phyloP scores from a whole-genome alignment of 2,329 filamentous ascomycete genomes.

The Pyricularia pennisetigena region DNA sequence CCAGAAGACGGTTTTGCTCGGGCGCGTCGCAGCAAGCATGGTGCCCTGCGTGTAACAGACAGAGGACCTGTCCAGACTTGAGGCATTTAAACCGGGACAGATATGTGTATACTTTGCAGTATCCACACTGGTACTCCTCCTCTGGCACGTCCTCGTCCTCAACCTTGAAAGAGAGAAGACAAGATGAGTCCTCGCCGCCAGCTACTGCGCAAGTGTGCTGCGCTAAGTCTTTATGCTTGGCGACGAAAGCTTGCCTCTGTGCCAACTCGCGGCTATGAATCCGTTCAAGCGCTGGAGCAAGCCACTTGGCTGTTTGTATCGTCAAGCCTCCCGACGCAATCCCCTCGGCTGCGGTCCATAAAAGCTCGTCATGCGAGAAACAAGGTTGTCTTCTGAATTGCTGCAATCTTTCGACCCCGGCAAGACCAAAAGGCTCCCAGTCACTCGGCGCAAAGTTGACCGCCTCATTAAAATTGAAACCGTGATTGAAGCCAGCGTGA shows the following conservation, averaged over 20 bases:
- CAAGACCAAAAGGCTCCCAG: constrained; percentile 87
- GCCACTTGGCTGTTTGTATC: constrained; percentile 91
- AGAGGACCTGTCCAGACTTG: constrained; percentile 71
- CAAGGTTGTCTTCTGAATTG: constrained; percentile 86
- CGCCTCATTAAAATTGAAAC: constrained; percentile 97
- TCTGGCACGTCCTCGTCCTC: constrained; percentile 72
- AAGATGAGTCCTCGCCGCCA: constrained; percentile 37
- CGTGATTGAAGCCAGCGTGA: constrained; percentile 96
- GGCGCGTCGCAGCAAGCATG: constrained; percentile 69
- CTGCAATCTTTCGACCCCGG: constrained; percentile 77
- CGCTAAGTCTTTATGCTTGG: constrained; percentile 47
- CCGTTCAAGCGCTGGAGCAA: constrained; percentile 75
- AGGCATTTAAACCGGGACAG: constrained; percentile 83
- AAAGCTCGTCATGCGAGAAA: constrained; percentile 92
- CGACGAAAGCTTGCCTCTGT: constrained; percentile 58
- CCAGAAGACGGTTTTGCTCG: constrained; percentile 57
- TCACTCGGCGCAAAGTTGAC: constrained; percentile 95
- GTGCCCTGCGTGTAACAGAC: constrained; percentile 69
- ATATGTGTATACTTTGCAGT: constrained; percentile 89
- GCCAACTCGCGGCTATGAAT: constrained; percentile 64
- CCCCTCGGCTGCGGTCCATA: constrained; percentile 80
- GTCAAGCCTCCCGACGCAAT: constrained; percentile 53
- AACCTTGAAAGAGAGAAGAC: constrained; percentile 51
- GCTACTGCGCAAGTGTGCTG: constrained; percentile 45
- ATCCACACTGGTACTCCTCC: constrained; percentile 83